Percentiles rank a stretch among this genome's conserved stretches.
Conservation (phyloP, 768 basidiomycete genomes). For the Mycena latifolia region DNA sequence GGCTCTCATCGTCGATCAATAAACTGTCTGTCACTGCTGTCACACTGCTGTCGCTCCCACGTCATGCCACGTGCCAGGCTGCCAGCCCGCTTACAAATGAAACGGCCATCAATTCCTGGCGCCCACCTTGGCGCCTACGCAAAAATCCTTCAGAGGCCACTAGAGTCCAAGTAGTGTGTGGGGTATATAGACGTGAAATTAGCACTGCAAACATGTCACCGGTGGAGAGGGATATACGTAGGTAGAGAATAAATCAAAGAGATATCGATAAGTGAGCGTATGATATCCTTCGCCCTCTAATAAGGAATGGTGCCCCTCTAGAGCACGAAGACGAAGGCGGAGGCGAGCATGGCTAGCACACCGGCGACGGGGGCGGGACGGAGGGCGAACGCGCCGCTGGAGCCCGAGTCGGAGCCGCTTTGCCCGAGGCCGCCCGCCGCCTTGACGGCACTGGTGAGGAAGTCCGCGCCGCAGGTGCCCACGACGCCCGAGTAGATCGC, state of each 20-base stretch:
- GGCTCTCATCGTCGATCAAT: too few species aligned
- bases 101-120: too few species aligned
- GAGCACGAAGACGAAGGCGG: conserved; percentile 43
- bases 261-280: background rate
- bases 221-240: too few species aligned
- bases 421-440: conserved; percentile 73
- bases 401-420: conserved; percentile 43
- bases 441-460: conserved; percentile 75
- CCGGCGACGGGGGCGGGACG: conserved; percentile 36
- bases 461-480: conserved; percentile 75
- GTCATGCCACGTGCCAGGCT: too few species aligned
- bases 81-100: too few species aligned
- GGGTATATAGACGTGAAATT: conserved; percentile 9
- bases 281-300: too few species aligned
- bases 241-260: conserved; percentile 10
- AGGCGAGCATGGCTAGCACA: conserved; percentile 46
- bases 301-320: conserved; percentile 11
- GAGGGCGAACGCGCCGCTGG: conserved; percentile 33
- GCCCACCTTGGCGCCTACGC: too few species aligned
- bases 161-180: too few species aligned
- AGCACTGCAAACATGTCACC: conserved; percentile 5
- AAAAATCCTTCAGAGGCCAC: too few species aligned
- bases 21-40: too few species aligned
- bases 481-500: conserved; percentile 73
- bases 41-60: too few species aligned